These are phyloP conservation scores for Lentinus tigrinus DNA, from an alignment of 768 basidiomycete genomes.

Conservation along the genomic window DNA sequence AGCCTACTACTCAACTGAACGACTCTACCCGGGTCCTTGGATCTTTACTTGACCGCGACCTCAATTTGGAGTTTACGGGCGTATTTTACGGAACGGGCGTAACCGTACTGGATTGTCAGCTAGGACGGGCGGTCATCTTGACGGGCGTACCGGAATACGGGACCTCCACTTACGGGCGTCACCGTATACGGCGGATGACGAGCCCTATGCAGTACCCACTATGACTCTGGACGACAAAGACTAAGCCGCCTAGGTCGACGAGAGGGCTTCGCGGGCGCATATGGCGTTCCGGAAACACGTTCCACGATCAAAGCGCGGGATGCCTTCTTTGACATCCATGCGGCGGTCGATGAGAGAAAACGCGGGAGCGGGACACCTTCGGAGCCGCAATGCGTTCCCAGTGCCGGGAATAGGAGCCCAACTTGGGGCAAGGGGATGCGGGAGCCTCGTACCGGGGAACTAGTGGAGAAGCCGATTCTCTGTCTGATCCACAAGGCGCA, in stretches of 20 bases:
- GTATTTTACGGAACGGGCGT: too few species aligned
- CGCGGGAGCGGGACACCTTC: not conserved
- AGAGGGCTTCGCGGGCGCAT: not conserved
- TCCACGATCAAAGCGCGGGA: not conserved
- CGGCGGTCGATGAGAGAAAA: not conserved
- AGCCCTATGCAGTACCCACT: not conserved
- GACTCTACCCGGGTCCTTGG: too few species aligned
- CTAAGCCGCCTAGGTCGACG: too few species aligned
- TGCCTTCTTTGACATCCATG: not conserved
- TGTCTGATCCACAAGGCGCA: too few species aligned
- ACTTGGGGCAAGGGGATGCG: not conserved
- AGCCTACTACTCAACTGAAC: too few species aligned
- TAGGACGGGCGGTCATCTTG: too few species aligned
- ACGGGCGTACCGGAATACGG: too few species aligned
- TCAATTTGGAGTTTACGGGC: too few species aligned
- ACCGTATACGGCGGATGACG: too few species aligned
- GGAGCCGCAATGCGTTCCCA: not conserved
- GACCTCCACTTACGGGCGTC: too few species aligned
- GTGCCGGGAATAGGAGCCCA: not conserved
- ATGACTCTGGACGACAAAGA: not conserved
- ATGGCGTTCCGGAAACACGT: not conserved
- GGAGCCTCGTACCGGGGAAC: not conserved
- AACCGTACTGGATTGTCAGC: too few species aligned
- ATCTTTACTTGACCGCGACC: too few species aligned
- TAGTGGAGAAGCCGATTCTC: not conserved